Conservation (phyloP, 371 early-diverging fungal species). For the Amoeboaphelidium occidentale region DNA sequence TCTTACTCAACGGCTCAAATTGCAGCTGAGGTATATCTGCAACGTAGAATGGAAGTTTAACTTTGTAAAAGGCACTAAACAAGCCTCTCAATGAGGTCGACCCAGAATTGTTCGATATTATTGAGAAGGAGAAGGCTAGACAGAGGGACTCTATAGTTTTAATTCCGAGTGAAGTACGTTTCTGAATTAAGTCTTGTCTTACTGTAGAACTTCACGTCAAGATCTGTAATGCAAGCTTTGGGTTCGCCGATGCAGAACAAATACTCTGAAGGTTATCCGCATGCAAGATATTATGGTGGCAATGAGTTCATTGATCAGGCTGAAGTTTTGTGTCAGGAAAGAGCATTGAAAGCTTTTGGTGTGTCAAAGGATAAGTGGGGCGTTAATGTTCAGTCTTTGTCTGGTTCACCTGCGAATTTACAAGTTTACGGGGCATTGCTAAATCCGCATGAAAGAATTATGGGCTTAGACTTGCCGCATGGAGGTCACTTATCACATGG, state of each 20-base stretch:
- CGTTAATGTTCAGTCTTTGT: slow-evolving; percentile 92
- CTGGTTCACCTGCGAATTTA: slow-evolving; percentile 93
- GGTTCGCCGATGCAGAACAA: slow-evolving; percentile 98
- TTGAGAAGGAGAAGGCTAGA: slow-evolving; percentile 85
- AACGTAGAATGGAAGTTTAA: too few relatives aligned
- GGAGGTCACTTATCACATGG: slow-evolving; percentile 99
- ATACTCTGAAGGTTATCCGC: slow-evolving; percentile 97
- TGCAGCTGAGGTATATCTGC: too few relatives aligned
- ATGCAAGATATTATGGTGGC: slow-evolving; percentile 97
- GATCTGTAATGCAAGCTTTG: slow-evolving; percentile 85
- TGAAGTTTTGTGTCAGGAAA: slow-evolving; percentile 79
- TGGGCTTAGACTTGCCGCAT: slow-evolving; percentile 96
- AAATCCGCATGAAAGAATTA: slow-evolving; percentile 92
- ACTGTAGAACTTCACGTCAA: slow-evolving; percentile 85
- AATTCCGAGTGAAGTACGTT: slow-evolving; percentile 80
- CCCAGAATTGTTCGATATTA: slow-evolving; percentile 79
- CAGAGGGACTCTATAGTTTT: slow-evolving; percentile 79
- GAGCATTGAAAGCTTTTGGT: slow-evolving; percentile 81
- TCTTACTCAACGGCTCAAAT: too few relatives aligned
- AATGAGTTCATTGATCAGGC: slow-evolving; percentile 94
- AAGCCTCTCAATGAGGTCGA: slow-evolving; percentile 18
- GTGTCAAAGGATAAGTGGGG: slow-evolving; percentile 85
- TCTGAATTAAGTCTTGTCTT: background rate
- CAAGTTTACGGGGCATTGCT: slow-evolving; percentile 88
- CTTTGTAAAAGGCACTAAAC: too few relatives aligned